phyloP scores from a whole-genome alignment of 768 basidiomycete species.

The Brasilioporus rufonigricans region DNA sequence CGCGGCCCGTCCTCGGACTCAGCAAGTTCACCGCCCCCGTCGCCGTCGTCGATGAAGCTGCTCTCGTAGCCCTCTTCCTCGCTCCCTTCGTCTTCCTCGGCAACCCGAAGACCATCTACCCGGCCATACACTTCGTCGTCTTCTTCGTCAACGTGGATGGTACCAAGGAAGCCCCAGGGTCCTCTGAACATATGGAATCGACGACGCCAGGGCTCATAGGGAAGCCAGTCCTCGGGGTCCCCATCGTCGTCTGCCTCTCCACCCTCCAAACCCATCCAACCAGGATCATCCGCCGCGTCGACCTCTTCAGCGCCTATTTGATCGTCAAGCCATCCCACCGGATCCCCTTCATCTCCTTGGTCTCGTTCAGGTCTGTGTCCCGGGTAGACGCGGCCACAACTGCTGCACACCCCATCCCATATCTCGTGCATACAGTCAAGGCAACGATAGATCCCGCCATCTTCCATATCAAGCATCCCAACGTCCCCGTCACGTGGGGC shows the following conservation, averaged over 20 bases:
- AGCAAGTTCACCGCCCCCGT: conserved; percentile 21
- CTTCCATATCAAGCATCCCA: conserved; percentile 71
- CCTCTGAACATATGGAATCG: conserved; percentile 15
- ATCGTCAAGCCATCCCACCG: conserved; percentile 35
- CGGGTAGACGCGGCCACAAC: conserved; percentile 57
- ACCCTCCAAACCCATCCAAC: conserved; percentile 32
- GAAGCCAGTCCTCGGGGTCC: conserved; percentile 21
- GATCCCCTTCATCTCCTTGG: conserved; percentile 30
- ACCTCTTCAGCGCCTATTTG: conserved; percentile 36
- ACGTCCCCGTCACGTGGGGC: conserved; percentile 37
- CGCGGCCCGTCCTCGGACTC: no score
- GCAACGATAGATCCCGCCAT: conserved; percentile 76
- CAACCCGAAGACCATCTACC: conserved; percentile 2
- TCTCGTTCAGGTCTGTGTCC: conserved; percentile 41
- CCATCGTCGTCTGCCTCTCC: conserved; percentile 36
- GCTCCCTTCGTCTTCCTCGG: conserved; percentile 19
- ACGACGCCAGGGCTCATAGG: conserved; percentile 18
- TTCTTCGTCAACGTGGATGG: conserved; percentile 24
- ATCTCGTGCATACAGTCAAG: conserved; percentile 78
- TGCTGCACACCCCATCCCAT: conserved; percentile 61
- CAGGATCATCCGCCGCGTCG: conserved; percentile 29
- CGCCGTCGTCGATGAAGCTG: conserved; percentile 57
- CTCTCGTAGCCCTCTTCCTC: conserved; percentile 46
- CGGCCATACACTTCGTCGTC: conserved; percentile 8
- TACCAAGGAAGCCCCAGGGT: conserved; percentile 15